Base-by-base conservation (phyloP, 306 rosid genomes). In the Sphenostylis stenocarpa region DNA sequence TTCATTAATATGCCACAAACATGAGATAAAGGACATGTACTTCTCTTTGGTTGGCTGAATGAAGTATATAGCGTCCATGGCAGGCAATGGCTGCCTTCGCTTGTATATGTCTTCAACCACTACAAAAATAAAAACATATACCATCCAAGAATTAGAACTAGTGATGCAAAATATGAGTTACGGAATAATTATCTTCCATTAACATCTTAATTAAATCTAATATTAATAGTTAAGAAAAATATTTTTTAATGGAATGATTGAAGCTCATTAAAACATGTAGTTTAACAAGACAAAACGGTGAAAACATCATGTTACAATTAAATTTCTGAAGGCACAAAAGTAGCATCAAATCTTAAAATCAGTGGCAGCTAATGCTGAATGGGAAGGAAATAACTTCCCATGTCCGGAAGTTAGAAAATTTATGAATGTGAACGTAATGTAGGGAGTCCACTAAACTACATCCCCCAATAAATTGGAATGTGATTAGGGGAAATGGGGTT, bases 21-120 rank as follows among this genome's bases (percentile, higher is more conserved):
- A 44, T 51, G 63, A 15, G 29, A 80, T 16, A 34, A 49, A 83
- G 58, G 33, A 57, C 68, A 44, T 55, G 73, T 92, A 94, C 98
- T 94, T 94, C 78, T 92, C 98, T 87, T 64, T 79, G 62, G 91
- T 84, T 39, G 98, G 98, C 85, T 94, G 98, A 77, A 94, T 81
- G 88, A 92, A 94, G 86, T 92, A 92, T 86, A 94, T 94, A 81
- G 98, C 98, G 87, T 94, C 98, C 98, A 92, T 92, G 78, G 96
- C 83, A 23, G 98, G 96, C 76, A 94, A 81, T 21, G 98, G 93
- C 78, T 94, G 97, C 87, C 98, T 87, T 84, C 96, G 89, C 88
- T 87, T 91, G 88, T 79, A 89, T 83, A 94, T 86, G 85, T 94
- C 98, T 75, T 94, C 98, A n/a, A 94, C 98, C 93, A 94, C 98